Base-by-base conservation (phyloP, 1,284 basidiomycete species). In the Porodaedalea pini region DNA sequence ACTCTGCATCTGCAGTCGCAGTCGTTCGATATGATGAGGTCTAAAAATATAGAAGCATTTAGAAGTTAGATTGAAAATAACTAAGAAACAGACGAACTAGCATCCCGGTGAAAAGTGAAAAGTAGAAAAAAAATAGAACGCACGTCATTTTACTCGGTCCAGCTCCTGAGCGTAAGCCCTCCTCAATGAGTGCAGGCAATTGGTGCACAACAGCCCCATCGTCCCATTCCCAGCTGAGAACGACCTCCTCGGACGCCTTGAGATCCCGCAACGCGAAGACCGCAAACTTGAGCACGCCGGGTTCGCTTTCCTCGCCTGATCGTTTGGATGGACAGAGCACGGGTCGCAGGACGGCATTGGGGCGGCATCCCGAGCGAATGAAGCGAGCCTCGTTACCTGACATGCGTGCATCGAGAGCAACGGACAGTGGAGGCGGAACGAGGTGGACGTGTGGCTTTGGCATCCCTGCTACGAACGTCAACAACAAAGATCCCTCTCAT, bases 211-310 rank as follows among this genome's bases (percentile, higher is more conserved):
- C 85, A 67, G 94, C 91, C 4, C 85, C 84, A 66, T 98, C 94
- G 64, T 97, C 94, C 95, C 94, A 98, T 69, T 97, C 94, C 94
- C 95, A 98, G 0, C 89, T 91, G 0, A 98, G 72, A 0, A 95
- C 85, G 39, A 98, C 83, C 72, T 98, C 96, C 65, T 96, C 93
- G 51, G 88, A 80, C 36, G 83, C 82, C 59, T 81, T 81, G 59
- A 98, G 78, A 63, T 93, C 88, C 15, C 83, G 73, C 17, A 88
- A 70, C 0, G 94, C 92, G 64, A 96, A 98, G 1, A 98, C 73
- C 0, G 87, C 94, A 67, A 98, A 94, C 0, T 78, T 75, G 0
- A 96, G 73, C 23, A 79, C 77, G 2, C 73, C 73, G 17, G 74
- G 70, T 5, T 75, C 73, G 0, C 70, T 68, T 19, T 60, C 45